phyloP scores from a whole-genome alignment of 352 stramenopile genomes.

The Pythium insidiosum region DNA sequence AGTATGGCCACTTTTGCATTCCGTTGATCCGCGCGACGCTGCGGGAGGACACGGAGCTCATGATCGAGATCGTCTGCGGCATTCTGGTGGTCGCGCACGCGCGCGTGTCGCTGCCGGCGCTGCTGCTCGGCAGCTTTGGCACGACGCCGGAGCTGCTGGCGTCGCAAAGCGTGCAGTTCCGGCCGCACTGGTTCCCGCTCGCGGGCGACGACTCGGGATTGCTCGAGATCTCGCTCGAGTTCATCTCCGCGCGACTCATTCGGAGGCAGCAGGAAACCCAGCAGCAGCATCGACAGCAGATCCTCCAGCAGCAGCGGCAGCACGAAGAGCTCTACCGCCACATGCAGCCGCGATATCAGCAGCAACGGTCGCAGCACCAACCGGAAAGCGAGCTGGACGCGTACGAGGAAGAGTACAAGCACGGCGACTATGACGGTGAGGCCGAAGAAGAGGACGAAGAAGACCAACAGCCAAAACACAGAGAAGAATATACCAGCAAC shows the following conservation, averaged over 20 bases:
- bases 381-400: constrained; percentile 9
- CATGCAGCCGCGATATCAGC: too few relatives aligned
- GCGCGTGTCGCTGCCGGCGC: constrained; percentile 13
- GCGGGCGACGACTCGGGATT: constrained; percentile 28
- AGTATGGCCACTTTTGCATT: constrained; percentile 28
- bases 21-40: constrained; percentile 17
- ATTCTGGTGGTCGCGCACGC: constrained; percentile 32
- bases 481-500: background rate
- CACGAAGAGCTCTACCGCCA: too few relatives aligned
- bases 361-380: constrained; percentile 1
- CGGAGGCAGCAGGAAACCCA: background rate
- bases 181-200: constrained; percentile 37
- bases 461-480: background rate
- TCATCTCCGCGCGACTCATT: constrained; percentile 16
- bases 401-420: too few relatives aligned
- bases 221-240: constrained; percentile 44
- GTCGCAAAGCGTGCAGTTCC: constrained; percentile 10
- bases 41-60: constrained; percentile 29
- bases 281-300: constrained; percentile 1
- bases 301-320: background rate
- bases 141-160: constrained; percentile 4
- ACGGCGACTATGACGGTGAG: constrained; percentile 8
- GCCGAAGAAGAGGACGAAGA: background rate
- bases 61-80: constrained; percentile 48
- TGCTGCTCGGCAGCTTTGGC: constrained; percentile 13